Evolutionary conservation across 1,139 yeast genomes (phyloP).

Genomic region (Kluyveromyces marxianus): DNA sequence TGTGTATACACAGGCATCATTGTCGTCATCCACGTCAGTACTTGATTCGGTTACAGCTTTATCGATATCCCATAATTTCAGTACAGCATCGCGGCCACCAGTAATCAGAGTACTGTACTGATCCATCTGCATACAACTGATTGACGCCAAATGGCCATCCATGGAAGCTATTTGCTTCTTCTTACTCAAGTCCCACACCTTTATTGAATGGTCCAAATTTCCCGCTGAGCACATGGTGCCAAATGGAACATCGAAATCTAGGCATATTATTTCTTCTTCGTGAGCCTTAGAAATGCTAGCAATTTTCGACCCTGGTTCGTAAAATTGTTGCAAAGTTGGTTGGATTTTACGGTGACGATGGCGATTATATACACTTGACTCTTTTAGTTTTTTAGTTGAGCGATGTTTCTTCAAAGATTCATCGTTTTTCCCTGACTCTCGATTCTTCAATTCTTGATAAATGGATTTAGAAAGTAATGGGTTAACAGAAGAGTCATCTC

Average conservation of each 20-base stretch:
- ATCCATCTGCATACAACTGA: slow-evolving; percentile 51
- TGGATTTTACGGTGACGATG: slow-evolving; percentile 39
- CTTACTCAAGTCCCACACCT: slow-evolving; percentile 73
- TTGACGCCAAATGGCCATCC: slow-evolving; percentile 50
- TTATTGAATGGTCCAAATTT: slow-evolving; percentile 69
- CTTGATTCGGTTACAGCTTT: slow-evolving; percentile 17
- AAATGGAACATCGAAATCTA: slow-evolving; percentile 64
- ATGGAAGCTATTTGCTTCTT: slow-evolving; percentile 43
- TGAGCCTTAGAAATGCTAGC: slow-evolving; percentile 44
- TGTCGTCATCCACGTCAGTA: slow-evolving; percentile 23
- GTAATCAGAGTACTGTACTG: slow-evolving; percentile 42
- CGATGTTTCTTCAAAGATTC: slow-evolving; percentile 1
- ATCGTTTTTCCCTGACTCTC: not conserved
- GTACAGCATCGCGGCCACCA: slow-evolving; percentile 56
- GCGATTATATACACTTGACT: slow-evolving; percentile 20
- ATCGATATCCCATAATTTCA: slow-evolving; percentile 52
- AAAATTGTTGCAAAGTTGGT: slow-evolving; percentile 56
- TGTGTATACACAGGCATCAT: slow-evolving; percentile 35
- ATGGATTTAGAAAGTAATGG: slow-evolving; percentile 10
- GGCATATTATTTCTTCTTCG: slow-evolving; percentile 41
- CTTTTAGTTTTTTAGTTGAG: slow-evolving; percentile 20
- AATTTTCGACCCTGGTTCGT: slow-evolving; percentile 50
- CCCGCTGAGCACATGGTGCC: slow-evolving; percentile 67
- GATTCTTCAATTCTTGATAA: slow-evolving; percentile 13
- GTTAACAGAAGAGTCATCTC: not conserved